Base-by-base conservation (phyloP, 1,284 basidiomycete species). In the Wallemia ichthyophaga region DNA sequence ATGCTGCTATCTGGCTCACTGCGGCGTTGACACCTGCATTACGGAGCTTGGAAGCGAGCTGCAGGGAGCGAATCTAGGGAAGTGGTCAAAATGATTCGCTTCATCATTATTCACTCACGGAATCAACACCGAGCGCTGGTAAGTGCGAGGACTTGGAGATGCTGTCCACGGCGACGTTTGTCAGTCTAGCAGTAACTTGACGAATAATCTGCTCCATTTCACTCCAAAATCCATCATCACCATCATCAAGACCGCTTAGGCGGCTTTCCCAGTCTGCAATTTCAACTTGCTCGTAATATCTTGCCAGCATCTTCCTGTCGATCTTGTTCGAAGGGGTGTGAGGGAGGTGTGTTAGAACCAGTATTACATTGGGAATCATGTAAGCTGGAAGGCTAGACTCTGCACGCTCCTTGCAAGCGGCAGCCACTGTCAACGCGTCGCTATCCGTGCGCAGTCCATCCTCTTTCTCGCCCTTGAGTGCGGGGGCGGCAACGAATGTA, bases 241-340 rank as follows among this genome's bases (percentile, higher is more conserved):
- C 58, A 17, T 61, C 61, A 26, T 31, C 60, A 7, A 58, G 60
- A 15, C 61, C 63, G 24, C 61, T 65, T 1, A 66, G 59, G 53
- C 61, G 60, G 54, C 63, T 63, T 60, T 68, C 66, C 67, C 67
- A 69, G 0, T 62, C 62, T 58, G 63, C 61, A 58, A 64, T 62
- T 58, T 69, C 67, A 31, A 69, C 62, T 33, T 57, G 27, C 53
- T 61, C 60, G 23, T 67, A 62, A 25, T 64, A 65, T 19, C 64
- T 63, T 23, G 65, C 63, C 55, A 70, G 63, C 2, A 67, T 67
- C 26, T 66, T 65, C 11, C 69, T 64, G 59, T 70, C 69, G 56
- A 70, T 67, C 64, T 70, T 70, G 56, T 69, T 69, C 25, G 67
- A 68, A 17, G 68, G 66, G 1, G 68, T 70, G 58, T 67, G 66